phyloP scores from a whole-genome alignment of 371 early-diverging fungal genomes.

The Mycotypha africana region DNA sequence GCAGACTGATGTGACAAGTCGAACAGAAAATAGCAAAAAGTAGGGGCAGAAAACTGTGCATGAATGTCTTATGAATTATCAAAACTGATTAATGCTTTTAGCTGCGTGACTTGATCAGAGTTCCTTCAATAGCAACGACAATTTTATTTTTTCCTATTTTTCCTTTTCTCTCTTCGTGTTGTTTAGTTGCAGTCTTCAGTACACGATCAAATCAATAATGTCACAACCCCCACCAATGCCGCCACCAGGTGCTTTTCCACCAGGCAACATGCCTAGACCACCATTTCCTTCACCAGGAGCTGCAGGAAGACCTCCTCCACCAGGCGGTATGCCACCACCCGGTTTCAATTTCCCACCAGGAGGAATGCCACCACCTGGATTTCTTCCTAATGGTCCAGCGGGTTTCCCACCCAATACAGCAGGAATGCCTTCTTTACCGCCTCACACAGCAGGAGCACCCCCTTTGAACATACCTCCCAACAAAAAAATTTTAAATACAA shows the following conservation, averaged over 20 bases:
- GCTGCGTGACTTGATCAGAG: too few species aligned
- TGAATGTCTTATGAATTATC: too few species aligned
- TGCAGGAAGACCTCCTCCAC: constrained; percentile 1
- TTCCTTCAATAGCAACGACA: too few species aligned
- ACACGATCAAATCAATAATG: background rate
- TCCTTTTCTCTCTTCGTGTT: too few species aligned
- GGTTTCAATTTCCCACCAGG: constrained; percentile 11
- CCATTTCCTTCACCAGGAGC: constrained; percentile 8
- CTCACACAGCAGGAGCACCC: constrained; percentile 7
- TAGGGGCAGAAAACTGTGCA: too few species aligned
- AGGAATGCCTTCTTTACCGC: constrained; percentile 3
- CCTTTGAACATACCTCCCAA: constrained; percentile 30
- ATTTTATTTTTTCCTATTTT: too few species aligned
- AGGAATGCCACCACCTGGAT: constrained; percentile 4
- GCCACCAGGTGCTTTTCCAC: background rate
- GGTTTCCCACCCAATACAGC: background rate
- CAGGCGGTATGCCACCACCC: constrained; percentile 3
- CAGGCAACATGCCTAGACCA: background rate
- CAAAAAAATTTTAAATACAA: constrained; percentile 54
- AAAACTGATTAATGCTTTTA: too few species aligned
- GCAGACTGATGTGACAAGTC: too few species aligned
- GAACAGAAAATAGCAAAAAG: too few species aligned
- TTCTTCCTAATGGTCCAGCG: constrained; percentile 5
- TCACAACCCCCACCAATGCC: constrained; percentile 4
- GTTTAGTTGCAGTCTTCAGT: too few species aligned